Percentiles rank a stretch among this genome's conserved stretches.
These are phyloP conservation scores for Neurospora sp. DNA, from an alignment of 495 filamentous ascomycete species.

Conservation along the genomic window DNA sequence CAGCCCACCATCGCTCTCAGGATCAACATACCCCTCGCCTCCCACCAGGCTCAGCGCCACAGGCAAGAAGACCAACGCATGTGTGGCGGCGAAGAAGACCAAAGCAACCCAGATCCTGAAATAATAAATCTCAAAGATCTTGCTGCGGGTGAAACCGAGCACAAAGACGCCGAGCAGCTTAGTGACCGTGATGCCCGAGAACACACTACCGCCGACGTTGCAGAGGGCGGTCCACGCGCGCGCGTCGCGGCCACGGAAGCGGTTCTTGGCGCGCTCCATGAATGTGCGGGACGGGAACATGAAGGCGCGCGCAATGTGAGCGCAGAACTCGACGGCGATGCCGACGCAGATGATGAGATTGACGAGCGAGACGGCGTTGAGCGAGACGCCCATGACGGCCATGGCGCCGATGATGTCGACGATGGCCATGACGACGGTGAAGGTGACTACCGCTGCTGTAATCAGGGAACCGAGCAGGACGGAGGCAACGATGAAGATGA, in stretches of 20 bases:
- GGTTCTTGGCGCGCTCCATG: constrained; percentile 59
- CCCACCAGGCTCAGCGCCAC: constrained; percentile 81
- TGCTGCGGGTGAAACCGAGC: constrained; percentile 86
- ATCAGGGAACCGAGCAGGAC: constrained; percentile 72
- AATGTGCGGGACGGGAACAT: constrained; percentile 75
- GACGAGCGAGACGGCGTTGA: constrained; percentile 94
- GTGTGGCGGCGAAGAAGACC: constrained; percentile 76
- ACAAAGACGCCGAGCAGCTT: constrained; percentile 90
- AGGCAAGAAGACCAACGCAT: constrained; percentile 85
- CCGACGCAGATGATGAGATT: constrained; percentile 95
- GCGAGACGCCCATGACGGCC: constrained; percentile 77
- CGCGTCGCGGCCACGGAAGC: constrained; percentile 67
- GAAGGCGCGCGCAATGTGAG: constrained; percentile 91
- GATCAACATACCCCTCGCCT: constrained; percentile 78
- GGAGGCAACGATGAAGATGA: constrained; percentile 69
- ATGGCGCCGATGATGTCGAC: constrained; percentile 92
- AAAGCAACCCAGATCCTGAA: constrained; percentile 93
- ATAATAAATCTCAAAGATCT: constrained; percentile 99
- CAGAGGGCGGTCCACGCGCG: constrained; percentile 85
- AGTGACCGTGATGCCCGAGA: constrained; percentile 92
- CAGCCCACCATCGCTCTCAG: constrained; percentile 71
- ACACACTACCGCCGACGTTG: constrained; percentile 87
- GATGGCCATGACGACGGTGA: constrained; percentile 84
- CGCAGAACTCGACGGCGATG: constrained; percentile 94
- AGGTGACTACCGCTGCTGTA: constrained; percentile 71